Conservation (phyloP, 352 stramenopile genomes). For the Globisporangium solare region DNA sequence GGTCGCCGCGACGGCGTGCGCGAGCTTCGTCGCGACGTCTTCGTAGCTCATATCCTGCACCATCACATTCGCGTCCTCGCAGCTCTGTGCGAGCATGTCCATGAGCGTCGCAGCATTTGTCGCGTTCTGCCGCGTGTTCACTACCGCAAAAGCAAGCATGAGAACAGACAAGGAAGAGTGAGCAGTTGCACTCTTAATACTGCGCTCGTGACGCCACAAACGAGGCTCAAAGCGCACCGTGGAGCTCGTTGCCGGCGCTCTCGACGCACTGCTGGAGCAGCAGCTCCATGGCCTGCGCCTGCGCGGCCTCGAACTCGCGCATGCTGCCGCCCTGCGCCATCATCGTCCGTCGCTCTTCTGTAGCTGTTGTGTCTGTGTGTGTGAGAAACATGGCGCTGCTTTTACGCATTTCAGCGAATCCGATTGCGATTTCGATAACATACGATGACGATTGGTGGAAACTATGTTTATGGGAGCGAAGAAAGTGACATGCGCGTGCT, state of each 20-base stretch:
- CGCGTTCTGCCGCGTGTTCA: constrained; percentile 6
- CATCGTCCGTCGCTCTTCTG: too few species aligned
- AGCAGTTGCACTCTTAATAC: too few species aligned
- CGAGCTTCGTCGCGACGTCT: constrained; percentile 48
- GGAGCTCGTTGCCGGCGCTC: constrained; percentile 6
- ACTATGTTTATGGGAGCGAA: too few species aligned
- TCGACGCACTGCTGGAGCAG: constrained; percentile 49
- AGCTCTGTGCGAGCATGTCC: constrained; percentile 60
- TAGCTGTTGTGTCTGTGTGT: too few species aligned
- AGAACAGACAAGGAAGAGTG: not conserved
- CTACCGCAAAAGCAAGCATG: not conserved
- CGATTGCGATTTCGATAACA: too few species aligned
- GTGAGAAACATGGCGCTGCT: too few species aligned
- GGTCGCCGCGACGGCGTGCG: constrained; percentile 48
- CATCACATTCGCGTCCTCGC: constrained; percentile 49
- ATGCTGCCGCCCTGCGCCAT: not conserved
- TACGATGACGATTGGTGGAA: too few species aligned
- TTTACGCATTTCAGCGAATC: too few species aligned
- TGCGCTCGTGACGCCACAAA: too few species aligned
- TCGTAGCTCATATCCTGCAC: constrained; percentile 47
- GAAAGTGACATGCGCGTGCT: too few species aligned
- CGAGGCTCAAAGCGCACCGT: not conserved
- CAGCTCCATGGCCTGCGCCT: constrained; percentile 51
- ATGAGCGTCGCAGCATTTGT: constrained; percentile 45
- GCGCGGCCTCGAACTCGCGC: constrained; percentile 39